A percentile compares a stretch with the other conserved stretches of the same genome.
These are phyloP conservation scores for Globisporangium alternatum DNA, from an alignment of 352 stramenopile genomes.

Conservation along the genomic window DNA sequence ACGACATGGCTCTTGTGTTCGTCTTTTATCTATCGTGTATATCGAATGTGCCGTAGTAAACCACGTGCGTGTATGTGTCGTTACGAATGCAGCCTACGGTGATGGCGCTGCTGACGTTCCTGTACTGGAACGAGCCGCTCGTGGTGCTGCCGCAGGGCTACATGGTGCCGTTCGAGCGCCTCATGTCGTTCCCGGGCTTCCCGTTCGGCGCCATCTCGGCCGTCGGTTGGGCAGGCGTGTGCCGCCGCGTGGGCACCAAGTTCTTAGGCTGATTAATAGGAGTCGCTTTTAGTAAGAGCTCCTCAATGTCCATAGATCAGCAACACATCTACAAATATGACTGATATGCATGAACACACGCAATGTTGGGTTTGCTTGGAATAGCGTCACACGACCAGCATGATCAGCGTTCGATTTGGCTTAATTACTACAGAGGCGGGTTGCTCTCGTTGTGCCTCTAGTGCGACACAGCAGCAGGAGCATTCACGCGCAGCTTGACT, in stretches of 20 bases:
- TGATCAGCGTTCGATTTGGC: constrained; percentile 46
- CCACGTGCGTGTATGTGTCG: background rate
- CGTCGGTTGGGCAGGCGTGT: constrained; percentile 72
- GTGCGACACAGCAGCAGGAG: constrained; percentile 12
- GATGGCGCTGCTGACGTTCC: constrained; percentile 48
- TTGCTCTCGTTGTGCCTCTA: constrained; percentile 2
- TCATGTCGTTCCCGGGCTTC: constrained; percentile 77
- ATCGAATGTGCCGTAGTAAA: no score
- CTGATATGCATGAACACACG: background rate
- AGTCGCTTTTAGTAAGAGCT: no score
- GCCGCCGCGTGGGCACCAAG: constrained; percentile 69
- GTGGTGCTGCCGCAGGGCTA: constrained; percentile 66
- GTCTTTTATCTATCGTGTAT: no score
- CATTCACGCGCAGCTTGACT: constrained; percentile 16
- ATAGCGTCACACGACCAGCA: constrained; percentile 39
- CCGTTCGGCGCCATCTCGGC: constrained; percentile 71
- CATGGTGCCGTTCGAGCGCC: constrained; percentile 74
- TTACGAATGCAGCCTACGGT: constrained; percentile 41
- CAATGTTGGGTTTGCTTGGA: constrained; percentile 24
- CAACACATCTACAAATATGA: background rate
- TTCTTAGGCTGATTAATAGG: constrained; percentile 40
- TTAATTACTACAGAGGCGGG: constrained; percentile 29
- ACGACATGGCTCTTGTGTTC: background rate
- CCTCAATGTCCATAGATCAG: constrained; percentile 3
- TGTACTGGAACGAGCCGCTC: constrained; percentile 81